Conservation (phyloP, 352 stramenopile species). For the Hyphochytrium catenoides region DNA sequence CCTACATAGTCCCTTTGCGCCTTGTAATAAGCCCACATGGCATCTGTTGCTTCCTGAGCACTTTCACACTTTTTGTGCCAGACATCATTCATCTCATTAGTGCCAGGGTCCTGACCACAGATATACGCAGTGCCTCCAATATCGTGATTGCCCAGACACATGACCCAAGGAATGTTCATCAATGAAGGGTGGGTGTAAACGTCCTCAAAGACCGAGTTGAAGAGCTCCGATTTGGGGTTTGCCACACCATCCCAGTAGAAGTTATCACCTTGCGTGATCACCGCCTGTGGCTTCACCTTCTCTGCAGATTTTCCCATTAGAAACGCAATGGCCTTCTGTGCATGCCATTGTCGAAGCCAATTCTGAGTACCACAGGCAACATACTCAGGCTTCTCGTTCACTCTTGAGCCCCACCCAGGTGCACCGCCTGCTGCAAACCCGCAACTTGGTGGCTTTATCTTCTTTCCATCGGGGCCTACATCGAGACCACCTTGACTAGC, state of each 20-base stretch:
- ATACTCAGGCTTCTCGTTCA: too few relatives aligned
- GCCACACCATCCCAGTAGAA: conserved; percentile 63
- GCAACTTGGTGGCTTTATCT: too few relatives aligned
- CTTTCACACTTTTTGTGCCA: conserved; percentile 12
- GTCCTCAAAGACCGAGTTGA: conserved; percentile 55
- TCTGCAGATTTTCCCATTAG: conserved; percentile 28
- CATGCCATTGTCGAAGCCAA: too few relatives aligned
- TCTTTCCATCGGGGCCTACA: too few relatives aligned
- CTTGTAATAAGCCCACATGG: conserved; percentile 17
- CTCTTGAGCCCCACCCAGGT: too few relatives aligned
- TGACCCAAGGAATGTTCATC: conserved; percentile 45
- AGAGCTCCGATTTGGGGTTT: conserved; percentile 34
- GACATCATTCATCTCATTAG: conserved; percentile 11
- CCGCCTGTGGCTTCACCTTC: conserved; percentile 25
- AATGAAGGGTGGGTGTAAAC: conserved; percentile 52
- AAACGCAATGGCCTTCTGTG: conserved; percentile 29
- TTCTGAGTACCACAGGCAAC: too few relatives aligned
- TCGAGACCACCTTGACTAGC: too few relatives aligned
- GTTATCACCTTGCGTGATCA: too few relatives aligned
- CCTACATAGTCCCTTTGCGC: conserved; percentile 45
- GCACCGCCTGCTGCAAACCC: too few relatives aligned
- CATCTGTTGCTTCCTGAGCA: conserved; percentile 10
- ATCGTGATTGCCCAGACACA: conserved; percentile 59
- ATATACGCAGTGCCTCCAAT: conserved; percentile 46
- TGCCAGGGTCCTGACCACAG: too few relatives aligned